Conservation (phyloP, 2,329 filamentous ascomycete genomes). For the Apiospora hydei region DNA sequence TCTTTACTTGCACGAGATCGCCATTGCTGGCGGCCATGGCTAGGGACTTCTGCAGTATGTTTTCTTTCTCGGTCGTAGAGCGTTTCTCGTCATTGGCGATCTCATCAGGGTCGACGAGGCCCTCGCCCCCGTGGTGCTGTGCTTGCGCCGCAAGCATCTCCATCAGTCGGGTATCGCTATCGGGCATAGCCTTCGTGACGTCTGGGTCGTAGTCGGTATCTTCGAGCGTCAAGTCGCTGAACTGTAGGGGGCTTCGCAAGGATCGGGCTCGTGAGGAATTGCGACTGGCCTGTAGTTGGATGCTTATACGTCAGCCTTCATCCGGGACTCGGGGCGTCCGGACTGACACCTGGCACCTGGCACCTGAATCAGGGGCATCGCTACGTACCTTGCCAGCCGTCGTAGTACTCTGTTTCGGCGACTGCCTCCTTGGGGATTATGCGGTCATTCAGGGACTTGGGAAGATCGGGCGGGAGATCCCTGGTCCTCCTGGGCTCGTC, state of each 20-base stretch:
- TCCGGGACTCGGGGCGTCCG: slow-evolving; percentile 24
- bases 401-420: slow-evolving; percentile 94
- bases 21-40: slow-evolving; percentile 98
- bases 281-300: slow-evolving; percentile 78
- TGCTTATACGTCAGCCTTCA: slow-evolving; percentile 30
- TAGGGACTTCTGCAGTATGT: slow-evolving; percentile 83
- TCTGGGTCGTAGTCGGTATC: slow-evolving; percentile 78
- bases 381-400: slow-evolving; percentile 89
- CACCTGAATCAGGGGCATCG: slow-evolving; percentile 11
- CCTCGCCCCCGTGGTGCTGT: slow-evolving; percentile 77
- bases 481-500: slow-evolving; percentile 54
- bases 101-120: slow-evolving; percentile 80
- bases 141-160: slow-evolving; percentile 96
- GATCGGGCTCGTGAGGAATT: slow-evolving; percentile 89
- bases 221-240: slow-evolving; percentile 82
- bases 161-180: slow-evolving; percentile 88
- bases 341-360: neutral
- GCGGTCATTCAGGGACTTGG: slow-evolving; percentile 90
- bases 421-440: slow-evolving; percentile 71
- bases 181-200: slow-evolving; percentile 62
- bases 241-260: slow-evolving; percentile 82
- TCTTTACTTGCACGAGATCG: slow-evolving; percentile 81
- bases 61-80: slow-evolving; percentile 77
- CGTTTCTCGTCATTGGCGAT: slow-evolving; percentile 79
- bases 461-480: slow-evolving; percentile 81